These are phyloP conservation scores for Crucihimalaya himalaica DNA, from an alignment of 345 rosid species.

Conservation along the genomic window DNA sequence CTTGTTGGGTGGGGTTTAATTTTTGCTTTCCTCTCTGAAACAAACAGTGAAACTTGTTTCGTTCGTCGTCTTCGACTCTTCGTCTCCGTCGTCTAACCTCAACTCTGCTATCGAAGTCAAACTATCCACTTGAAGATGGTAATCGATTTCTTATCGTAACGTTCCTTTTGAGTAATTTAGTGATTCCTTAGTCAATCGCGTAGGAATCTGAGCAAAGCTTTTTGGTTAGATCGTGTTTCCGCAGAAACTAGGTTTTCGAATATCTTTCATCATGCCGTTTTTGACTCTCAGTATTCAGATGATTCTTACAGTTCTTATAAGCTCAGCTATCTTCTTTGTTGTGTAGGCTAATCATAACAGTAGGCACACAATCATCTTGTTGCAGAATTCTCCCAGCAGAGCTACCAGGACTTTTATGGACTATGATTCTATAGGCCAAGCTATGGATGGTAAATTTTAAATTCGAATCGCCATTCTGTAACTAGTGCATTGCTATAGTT, in stretches of 20 bases:
- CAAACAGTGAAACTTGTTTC: neutral
- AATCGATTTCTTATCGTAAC: conserved; percentile 15
- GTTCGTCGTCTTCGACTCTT: neutral
- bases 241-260: conserved; percentile 27
- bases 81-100: conserved; percentile 13
- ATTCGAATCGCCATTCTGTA: conserved; percentile 2
- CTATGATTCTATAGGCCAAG: conserved; percentile 81
- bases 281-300: neutral
- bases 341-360: conserved; percentile 61
- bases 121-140: conserved; percentile 30
- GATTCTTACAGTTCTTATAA: neutral
- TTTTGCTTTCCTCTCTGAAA: neutral
- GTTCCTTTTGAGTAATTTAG: neutral
- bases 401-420: conserved; percentile 95
- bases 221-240: neutral
- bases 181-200: conserved; percentile 1
- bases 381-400: conserved; percentile 81
- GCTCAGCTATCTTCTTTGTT: conserved; percentile 5
- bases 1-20: neutral
- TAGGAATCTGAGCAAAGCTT: neutral
- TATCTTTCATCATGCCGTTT: neutral
- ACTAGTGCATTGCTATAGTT: neutral
- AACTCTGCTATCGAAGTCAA: conserved; percentile 19
- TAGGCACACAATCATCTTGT: conserved; percentile 86
- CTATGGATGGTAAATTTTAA: conserved; percentile 81